Evolutionary conservation across 2,329 filamentous ascomycete genomes (phyloP).

Genomic region (Neonectria magnoliae): DNA sequence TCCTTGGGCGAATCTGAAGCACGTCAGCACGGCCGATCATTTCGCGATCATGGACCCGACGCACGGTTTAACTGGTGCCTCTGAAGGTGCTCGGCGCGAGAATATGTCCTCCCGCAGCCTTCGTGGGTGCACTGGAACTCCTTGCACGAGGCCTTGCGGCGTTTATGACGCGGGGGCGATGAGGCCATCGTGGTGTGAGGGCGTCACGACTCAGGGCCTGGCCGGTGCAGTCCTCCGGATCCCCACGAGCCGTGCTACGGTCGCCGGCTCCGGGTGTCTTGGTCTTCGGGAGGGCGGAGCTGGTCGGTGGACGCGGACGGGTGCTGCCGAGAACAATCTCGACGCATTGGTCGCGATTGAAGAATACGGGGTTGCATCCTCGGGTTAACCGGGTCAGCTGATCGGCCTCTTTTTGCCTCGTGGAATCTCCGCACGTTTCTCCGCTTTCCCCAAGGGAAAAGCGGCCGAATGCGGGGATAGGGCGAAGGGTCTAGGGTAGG

Average conservation of each 20-base stretch:
- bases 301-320: conserved; percentile 3
- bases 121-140: conserved; percentile 45
- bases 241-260: neutral
- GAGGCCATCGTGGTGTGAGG: conserved; percentile 37
- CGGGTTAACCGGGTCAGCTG: conserved; percentile 19
- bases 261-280: conserved; percentile 3
- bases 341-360: conserved; percentile 6
- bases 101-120: conserved; percentile 43
- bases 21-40: conserved; percentile 25
- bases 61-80: conserved; percentile 42
- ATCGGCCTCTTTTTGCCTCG: conserved; percentile 7
- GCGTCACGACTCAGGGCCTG: neutral
- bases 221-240: conserved; percentile 2
- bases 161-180: conserved; percentile 44
- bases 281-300: neutral
- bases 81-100: conserved; percentile 42
- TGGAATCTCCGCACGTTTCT: conserved; percentile 17
- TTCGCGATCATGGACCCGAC: conserved; percentile 3
- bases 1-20: conserved; percentile 42
- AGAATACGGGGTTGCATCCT: conserved; percentile 22
- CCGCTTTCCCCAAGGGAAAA: conserved; percentile 17
- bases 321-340: conserved; percentile 15
- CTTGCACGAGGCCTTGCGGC: conserved; percentile 44
- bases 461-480: conserved; percentile 10
- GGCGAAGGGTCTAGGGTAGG: conserved; percentile 7